phyloP scores from a whole-genome alignment of 2,329 filamentous ascomycete species.

The Verticillium dahliae region DNA sequence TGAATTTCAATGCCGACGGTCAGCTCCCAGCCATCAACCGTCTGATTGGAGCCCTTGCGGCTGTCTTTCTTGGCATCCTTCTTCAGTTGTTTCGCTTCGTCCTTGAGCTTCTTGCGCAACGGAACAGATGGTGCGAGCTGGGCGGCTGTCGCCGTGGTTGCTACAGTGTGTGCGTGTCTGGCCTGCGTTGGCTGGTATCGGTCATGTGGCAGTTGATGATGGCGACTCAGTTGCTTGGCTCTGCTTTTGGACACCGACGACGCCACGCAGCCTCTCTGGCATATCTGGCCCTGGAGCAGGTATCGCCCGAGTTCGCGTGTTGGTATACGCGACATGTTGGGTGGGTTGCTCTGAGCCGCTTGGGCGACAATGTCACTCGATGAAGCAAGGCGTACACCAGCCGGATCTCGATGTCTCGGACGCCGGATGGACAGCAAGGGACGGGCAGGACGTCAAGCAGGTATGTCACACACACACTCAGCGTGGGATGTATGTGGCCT shows the following conservation, averaged over 20 bases:
- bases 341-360: not conserved
- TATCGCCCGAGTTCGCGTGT: slow-evolving; percentile 40
- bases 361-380: not conserved
- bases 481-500: not conserved
- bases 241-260: not conserved
- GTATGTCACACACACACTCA: slow-evolving; percentile 6
- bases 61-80: slow-evolving; percentile 49
- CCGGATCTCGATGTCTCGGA: not conserved
- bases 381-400: not conserved
- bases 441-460: not conserved
- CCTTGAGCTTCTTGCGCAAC: slow-evolving; percentile 66
- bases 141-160: slow-evolving; percentile 14
- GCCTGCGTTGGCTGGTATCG: not conserved
- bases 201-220: slow-evolving; percentile 3
- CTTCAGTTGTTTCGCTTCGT: slow-evolving; percentile 64
- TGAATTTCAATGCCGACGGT: slow-evolving; percentile 97
- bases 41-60: slow-evolving; percentile 40
- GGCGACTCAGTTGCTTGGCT: slow-evolving; percentile 3
- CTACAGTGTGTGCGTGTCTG: not conserved
- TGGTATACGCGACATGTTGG: slow-evolving; percentile 36
- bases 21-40: slow-evolving; percentile 72
- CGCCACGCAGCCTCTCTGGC: slow-evolving; percentile 32
- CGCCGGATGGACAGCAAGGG: not conserved
- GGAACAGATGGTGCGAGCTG: slow-evolving; percentile 32
- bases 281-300: slow-evolving; percentile 38